Evolutionary conservation across 73 alveolate genomes (phyloP), one percentile per base, ranked within the genome.

Genomic region (Paramecium caudatum): DNA sequence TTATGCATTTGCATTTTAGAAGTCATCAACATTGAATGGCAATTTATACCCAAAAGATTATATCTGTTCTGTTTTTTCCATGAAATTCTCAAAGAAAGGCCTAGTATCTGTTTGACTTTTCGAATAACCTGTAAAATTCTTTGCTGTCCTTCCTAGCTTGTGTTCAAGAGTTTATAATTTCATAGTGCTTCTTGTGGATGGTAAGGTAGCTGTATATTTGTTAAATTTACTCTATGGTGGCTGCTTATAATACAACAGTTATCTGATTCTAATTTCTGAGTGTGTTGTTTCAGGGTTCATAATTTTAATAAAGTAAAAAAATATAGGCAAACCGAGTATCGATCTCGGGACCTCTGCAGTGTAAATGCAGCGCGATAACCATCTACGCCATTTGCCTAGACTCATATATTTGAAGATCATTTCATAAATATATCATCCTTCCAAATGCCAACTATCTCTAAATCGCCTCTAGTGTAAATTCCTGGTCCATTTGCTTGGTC

Each of bases 351-450:
- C 83, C 91, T 82, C 91, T 82, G 91, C 91, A 82, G 91, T 82
- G 91, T 82, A 82, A 82, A 82, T 82, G 91, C 91, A 82, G 91
- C 91, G 91, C 91, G 91, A 82, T 82, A 82, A 82, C 91, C 83
- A 82, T 47, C 91, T 82, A 47, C 91, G 91, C 83, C 91, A 82
- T 82, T 82, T 47, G 83, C 91, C 91, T 47, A 0, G 16, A 82
- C 65, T 41, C 82, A 80, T 32, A 32, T 32, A 34, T 32, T 68
- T 1, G 23, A 17, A 23, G 0, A 0, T 55, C 80, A 19, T 19
- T 55, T 55, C 80, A 55, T 55, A 55, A 55, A 55, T 55, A 55
- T 23, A 55, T 55, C 80, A 55, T 55, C 80, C 12, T 9, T 55
- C 80, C 80, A 55, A 55, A 27, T 27, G 2, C 70, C 70, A 49